Evolutionary conservation across 371 early-diverging fungal genomes (phyloP), one percentile per base, ranked within the genome.

Genomic region (Sporodiniella umbellata): DNA sequence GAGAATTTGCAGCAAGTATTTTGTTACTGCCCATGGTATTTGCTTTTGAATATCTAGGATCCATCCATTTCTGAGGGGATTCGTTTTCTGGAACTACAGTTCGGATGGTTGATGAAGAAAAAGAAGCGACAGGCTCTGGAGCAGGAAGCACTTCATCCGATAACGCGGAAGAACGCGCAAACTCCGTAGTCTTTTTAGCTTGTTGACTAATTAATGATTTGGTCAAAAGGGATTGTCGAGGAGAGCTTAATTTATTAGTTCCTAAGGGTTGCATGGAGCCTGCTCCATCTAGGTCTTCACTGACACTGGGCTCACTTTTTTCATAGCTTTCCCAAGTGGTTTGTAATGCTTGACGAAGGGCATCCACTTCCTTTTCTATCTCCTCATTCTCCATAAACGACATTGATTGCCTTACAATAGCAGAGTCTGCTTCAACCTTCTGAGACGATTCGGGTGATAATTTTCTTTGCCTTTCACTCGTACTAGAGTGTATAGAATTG

Each of bases 291-390:
- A n/a, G n/a, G n/a, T 62, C 66, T 19, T 44, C 52, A 12, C 58
- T 45, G 18, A 8, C 5, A 14, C n/a, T 35, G 35, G 51, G 54
- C 25, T 26, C 56, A 1, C 54, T n/a, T n/a, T n/a, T n/a, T n/a
- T n/a, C n/a, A n/a, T n/a, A n/a, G n/a, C n/a, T n/a, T n/a, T n/a
- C 58, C 64, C 64, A 64, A 15, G 66, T 66, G 6, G 54, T 58
- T 43, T 69, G 73, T 10, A 72, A 43, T 48, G 60, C 51, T 1
- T 56, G 51, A 4, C 73, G 62, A 35, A 68, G 53, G 1, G 50
- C 50, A 43, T 72, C 60, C 6, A 72, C 60, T 31, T 72, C 53
- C 2, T n/a, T 35, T 5, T 35, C 35, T n/a, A 14, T 15, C n/a
- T 35, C 40, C 40, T 40, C 21, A 8, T 4, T 18, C 10, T n/a